Percentiles rank a stretch among this genome's conserved stretches.
phyloP scores from a whole-genome alignment of 2,329 filamentous ascomycete species.

The Polychaeton citri region DNA sequence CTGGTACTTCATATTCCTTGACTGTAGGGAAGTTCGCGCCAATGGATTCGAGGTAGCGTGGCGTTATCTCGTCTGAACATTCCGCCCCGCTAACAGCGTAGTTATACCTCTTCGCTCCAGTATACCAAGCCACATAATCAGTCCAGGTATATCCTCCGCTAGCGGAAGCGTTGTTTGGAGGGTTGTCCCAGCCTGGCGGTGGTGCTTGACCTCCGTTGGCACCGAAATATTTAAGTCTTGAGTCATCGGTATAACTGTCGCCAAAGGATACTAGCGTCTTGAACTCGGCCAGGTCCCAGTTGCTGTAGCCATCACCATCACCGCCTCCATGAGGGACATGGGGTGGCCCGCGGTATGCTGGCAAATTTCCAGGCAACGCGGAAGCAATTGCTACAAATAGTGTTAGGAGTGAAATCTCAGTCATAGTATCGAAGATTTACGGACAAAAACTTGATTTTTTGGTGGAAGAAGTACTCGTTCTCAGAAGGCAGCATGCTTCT shows the following conservation, averaged over 20 bases:
- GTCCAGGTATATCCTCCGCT: constrained; percentile 58
- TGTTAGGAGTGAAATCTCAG: neutral
- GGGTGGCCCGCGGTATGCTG: neutral
- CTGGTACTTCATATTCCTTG: constrained; percentile 31
- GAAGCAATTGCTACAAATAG: neutral
- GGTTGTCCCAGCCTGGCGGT: constrained; percentile 44
- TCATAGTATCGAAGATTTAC: neutral
- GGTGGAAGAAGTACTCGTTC: too few species aligned
- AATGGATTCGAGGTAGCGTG: constrained; percentile 39
- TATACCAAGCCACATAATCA: constrained; percentile 49
- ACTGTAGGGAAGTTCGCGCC: constrained; percentile 43
- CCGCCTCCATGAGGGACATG: neutral
- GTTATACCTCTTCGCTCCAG: constrained; percentile 40
- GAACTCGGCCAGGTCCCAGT: constrained; percentile 36
- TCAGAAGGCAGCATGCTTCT: too few species aligned
- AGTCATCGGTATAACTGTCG: constrained; percentile 66
- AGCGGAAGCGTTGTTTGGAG: constrained; percentile 37
- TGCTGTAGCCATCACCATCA: neutral
- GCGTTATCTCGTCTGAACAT: constrained; percentile 56
- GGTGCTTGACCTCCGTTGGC: constrained; percentile 45
- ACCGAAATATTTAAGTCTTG: constrained; percentile 50
- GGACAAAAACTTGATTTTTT: too few species aligned
- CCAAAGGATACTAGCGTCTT: constrained; percentile 57
- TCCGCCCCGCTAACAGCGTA: constrained; percentile 56
- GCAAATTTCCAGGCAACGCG: neutral